Conservation (phyloP, 495 filamentous ascomycete genomes). For the Hypoxylon perforatum region DNA sequence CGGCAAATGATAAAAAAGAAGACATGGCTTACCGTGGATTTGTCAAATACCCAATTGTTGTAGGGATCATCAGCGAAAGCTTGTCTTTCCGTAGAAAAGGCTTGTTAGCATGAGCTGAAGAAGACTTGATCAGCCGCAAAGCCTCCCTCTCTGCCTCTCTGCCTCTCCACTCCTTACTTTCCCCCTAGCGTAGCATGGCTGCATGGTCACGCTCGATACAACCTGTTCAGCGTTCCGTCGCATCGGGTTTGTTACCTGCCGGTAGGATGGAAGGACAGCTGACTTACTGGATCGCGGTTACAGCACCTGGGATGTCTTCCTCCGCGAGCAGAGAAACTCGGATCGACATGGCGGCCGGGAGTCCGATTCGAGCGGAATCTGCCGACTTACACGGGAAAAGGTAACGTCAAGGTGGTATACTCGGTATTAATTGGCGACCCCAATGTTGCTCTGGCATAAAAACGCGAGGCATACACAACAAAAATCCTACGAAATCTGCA, state of each 20-base stretch:
- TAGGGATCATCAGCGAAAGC: constrained; percentile 75
- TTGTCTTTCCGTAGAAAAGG: constrained; percentile 59
- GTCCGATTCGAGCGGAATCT: constrained; percentile 42
- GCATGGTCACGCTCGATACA: constrained; percentile 7
- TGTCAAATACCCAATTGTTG: constrained; percentile 69
- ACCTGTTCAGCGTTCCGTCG: not conserved
- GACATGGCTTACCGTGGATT: constrained; percentile 60
- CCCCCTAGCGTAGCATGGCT: too few species aligned
- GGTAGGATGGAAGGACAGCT: constrained; percentile 14
- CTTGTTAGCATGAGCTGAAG: constrained; percentile 30
- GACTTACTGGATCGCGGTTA: constrained; percentile 56
- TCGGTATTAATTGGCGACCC: constrained; percentile 2
- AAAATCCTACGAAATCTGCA: not conserved
- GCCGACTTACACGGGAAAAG: constrained; percentile 24
- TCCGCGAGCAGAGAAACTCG: constrained; percentile 65
- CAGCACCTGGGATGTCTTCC: constrained; percentile 69
- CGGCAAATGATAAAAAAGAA: not conserved
- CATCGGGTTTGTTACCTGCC: constrained; percentile 21
- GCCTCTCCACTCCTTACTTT: too few species aligned
- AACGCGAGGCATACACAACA: not conserved
- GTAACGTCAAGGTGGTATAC: constrained; percentile 18
- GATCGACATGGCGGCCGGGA: constrained; percentile 62
- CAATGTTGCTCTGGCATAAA: not conserved
- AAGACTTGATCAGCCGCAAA: constrained; percentile 29
- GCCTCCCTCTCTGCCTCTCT: not conserved